These are phyloP conservation scores for Areca catechu DNA, from an alignment of 176 grass and related monocot species.

Conservation along the genomic window DNA sequence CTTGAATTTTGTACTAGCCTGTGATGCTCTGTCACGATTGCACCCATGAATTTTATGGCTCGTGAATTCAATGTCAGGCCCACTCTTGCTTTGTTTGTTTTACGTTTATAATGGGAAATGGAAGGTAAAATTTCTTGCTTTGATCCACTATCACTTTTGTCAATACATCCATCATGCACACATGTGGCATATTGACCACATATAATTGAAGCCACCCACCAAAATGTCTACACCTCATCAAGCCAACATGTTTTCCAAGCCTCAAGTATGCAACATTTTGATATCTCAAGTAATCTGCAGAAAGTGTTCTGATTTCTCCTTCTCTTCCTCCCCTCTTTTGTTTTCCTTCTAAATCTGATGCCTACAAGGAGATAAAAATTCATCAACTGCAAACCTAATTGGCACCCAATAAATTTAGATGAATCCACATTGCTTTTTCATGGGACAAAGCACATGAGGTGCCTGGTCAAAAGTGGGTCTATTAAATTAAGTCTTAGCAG, in stretches of 20 bases:
- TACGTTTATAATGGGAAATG: no score
- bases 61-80: no score
- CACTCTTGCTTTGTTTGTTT: no score
- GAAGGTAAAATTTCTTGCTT: no score
- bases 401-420: constrained; percentile 11
- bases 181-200: constrained; percentile 3
- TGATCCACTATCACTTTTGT: not conserved
- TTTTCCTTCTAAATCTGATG: constrained; percentile 12
- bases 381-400: constrained; percentile 27
- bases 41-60: no score
- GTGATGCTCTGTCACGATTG: no score
- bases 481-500: not conserved
- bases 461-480: constrained; percentile 23
- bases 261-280: not conserved
- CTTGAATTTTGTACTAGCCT: no score
- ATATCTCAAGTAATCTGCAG: not conserved
- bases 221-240: constrained; percentile 6
- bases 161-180: constrained; percentile 14
- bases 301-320: no score
- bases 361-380: constrained; percentile 26
- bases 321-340: not conserved
- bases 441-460: constrained; percentile 35
- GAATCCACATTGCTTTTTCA: constrained; percentile 22
- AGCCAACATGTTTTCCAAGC: not conserved
- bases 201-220: constrained; percentile 18